phyloP scores from a whole-genome alignment of 139 green algal genomes.

The Chlorokybus atmophyticus region DNA sequence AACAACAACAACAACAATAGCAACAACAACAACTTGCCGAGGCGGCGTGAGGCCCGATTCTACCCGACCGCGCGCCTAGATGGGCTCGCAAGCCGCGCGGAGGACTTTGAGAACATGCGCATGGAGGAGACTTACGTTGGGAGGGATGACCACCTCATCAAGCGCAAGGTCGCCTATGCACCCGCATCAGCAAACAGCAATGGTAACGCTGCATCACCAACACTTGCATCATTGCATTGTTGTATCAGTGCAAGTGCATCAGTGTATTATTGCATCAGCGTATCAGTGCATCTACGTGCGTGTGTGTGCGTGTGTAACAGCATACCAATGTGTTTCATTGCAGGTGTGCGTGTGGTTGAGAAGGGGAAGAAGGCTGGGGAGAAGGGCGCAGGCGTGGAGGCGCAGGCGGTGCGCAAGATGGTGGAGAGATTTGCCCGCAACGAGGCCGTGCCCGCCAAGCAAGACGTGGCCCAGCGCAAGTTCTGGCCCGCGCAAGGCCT shows the following conservation, averaged over 20 bases:
- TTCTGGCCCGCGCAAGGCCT: constrained; percentile 46
- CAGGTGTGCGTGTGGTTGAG: too few relatives aligned
- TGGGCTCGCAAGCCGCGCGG: constrained; percentile 42
- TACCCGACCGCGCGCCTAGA: constrained; percentile 51
- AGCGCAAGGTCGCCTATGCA: constrained; percentile 52
- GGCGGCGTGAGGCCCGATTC: constrained; percentile 40
- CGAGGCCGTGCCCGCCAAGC: constrained; percentile 21
- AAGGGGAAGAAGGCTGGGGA: not conserved
- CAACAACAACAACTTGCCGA: constrained; percentile 34
- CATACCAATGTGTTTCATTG: too few relatives aligned
- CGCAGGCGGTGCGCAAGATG: constrained; percentile 48
- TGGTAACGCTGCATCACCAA: not conserved
- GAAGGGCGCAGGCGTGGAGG: constrained; percentile 19
- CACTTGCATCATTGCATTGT: too few relatives aligned
- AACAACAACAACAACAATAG: too few relatives aligned
- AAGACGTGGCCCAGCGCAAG: constrained; percentile 52
- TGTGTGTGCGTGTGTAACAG: too few relatives aligned
- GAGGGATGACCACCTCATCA: constrained; percentile 56
- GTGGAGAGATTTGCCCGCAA: constrained; percentile 59
- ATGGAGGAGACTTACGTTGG: constrained; percentile 43
- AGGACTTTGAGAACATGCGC: constrained; percentile 40
- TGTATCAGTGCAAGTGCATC: too few relatives aligned
- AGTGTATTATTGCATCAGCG: too few relatives aligned
- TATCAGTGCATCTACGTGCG: too few relatives aligned
- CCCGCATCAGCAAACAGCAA: not conserved